Percentiles rank a stretch among this genome's conserved stretches.
Evolutionary conservation across 2,329 filamentous ascomycete species (phyloP).

Genomic region (Xylariaceae sp.): DNA sequence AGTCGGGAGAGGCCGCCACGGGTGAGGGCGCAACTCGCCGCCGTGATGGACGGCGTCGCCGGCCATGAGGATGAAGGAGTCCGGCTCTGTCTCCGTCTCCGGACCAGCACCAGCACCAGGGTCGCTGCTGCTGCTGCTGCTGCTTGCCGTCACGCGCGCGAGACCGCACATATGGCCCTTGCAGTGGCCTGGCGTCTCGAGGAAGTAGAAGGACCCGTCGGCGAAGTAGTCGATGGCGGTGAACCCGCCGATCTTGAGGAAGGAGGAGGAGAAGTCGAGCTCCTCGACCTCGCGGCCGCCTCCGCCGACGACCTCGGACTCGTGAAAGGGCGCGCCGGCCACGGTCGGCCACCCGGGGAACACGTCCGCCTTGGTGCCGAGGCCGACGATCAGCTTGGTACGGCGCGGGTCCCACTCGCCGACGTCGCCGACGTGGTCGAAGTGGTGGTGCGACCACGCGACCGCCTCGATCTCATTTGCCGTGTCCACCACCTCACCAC

Average conservation of each 20-base stretch:
- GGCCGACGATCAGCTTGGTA: slow-evolving; percentile 21
- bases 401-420: slow-evolving; percentile 17
- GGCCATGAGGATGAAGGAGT: slow-evolving; percentile 25
- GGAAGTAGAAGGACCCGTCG: slow-evolving; percentile 26
- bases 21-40: slow-evolving; percentile 20
- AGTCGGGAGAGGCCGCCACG: slow-evolving; percentile 23
- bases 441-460: slow-evolving; percentile 24
- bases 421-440: slow-evolving; percentile 23
- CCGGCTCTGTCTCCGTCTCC: slow-evolving; percentile 27
- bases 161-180: slow-evolving; percentile 23
- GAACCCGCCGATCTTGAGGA: slow-evolving; percentile 17
- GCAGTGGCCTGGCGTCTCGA: slow-evolving; percentile 24
- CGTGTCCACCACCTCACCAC: slow-evolving; percentile 11
- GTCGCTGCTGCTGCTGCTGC: too few relatives aligned
- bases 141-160: slow-evolving; percentile 25
- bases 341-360: slow-evolving; percentile 22
- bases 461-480: slow-evolving; percentile 20
- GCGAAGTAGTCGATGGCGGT: slow-evolving; percentile 23
- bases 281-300: slow-evolving; percentile 15
- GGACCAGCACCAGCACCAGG: too few relatives aligned
- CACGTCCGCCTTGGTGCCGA: slow-evolving; percentile 12
- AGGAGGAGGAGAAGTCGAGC: slow-evolving; percentile 20
- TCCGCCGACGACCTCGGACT: slow-evolving; percentile 16
- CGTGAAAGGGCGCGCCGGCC: slow-evolving; percentile 9
- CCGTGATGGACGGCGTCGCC: slow-evolving; percentile 21